A percentile compares a stretch with the other conserved stretches of the same genome.
phyloP scores from a whole-genome alignment of 352 stramenopile species.

The Phytopythium chamaehyphon region DNA sequence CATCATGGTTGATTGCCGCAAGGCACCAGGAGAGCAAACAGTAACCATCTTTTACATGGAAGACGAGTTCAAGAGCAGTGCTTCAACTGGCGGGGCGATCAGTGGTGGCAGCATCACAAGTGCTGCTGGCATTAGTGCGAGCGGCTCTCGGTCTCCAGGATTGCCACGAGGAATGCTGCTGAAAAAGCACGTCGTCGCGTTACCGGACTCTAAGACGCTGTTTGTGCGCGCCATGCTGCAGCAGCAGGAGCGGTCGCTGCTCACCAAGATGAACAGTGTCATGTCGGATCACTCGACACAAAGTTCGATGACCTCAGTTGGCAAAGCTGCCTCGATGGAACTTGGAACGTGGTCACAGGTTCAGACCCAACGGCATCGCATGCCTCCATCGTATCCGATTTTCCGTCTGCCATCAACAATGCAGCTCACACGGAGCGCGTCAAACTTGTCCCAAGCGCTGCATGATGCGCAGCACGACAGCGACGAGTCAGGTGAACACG shows the following conservation, averaged over 20 bases:
- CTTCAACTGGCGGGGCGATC: slow-evolving; percentile 1
- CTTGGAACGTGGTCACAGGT: slow-evolving; percentile 21
- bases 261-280: slow-evolving; percentile 56
- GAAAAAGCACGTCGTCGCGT: slow-evolving; percentile 65
- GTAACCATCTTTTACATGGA: slow-evolving; percentile 71
- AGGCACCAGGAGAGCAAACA: slow-evolving; percentile 21
- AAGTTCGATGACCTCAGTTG: slow-evolving; percentile 18
- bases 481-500: neutral
- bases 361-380: slow-evolving; percentile 26
- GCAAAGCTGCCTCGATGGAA: slow-evolving; percentile 43
- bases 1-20: slow-evolving; percentile 68
- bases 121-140: slow-evolving; percentile 5
- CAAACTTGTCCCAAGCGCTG: slow-evolving; percentile 18
- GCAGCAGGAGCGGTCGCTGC: slow-evolving; percentile 72
- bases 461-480: slow-evolving; percentile 4
- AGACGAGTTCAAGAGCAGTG: slow-evolving; percentile 42
- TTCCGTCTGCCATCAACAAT: slow-evolving; percentile 51
- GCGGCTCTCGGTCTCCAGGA: slow-evolving; percentile 28
- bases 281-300: slow-evolving; percentile 13
- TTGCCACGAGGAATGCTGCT: slow-evolving; percentile 62
- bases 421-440: slow-evolving; percentile 31
- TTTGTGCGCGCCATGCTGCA: slow-evolving; percentile 86
- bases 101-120: slow-evolving; percentile 16
- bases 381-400: slow-evolving; percentile 56
- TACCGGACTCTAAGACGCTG: slow-evolving; percentile 71